Conservation (phyloP, 345 rosid species). For the Populus alba region DNA sequence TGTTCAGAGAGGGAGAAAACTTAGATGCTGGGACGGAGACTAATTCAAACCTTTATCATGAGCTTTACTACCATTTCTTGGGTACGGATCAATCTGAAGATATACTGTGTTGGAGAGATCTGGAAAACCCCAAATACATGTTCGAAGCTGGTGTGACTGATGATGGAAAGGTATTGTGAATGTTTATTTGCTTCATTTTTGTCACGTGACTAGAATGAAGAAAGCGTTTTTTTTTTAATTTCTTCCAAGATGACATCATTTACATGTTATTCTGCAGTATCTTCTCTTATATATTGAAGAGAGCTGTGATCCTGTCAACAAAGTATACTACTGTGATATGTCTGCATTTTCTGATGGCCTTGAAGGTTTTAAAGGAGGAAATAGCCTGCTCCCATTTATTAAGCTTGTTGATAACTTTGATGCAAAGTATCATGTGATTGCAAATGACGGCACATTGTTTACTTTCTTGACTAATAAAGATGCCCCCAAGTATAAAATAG, state of each 20-base stretch:
- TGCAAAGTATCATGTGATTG: conserved; percentile 55
- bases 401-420: conserved; percentile 74
- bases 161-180: conserved; percentile 67
- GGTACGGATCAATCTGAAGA: conserved; percentile 81
- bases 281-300: conserved; percentile 53
- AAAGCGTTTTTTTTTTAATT: neutral
- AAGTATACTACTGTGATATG: conserved; percentile 69
- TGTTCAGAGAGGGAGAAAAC: conserved; percentile 65
- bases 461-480: conserved; percentile 77
- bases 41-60: conserved; percentile 71
- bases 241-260: neutral
- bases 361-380: conserved; percentile 54
- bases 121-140: conserved; percentile 63
- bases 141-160: conserved; percentile 61
- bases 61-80: conserved; percentile 73
- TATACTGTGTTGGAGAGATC: conserved; percentile 87
- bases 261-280: conserved; percentile 49
- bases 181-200: neutral
- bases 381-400: conserved; percentile 57
- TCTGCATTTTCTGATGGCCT: conserved; percentile 62
- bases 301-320: conserved; percentile 79
- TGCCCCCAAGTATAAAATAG: conserved; percentile 83
- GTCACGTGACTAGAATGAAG: neutral
- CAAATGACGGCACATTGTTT: conserved; percentile 70
- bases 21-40: conserved; percentile 97